phyloP scores from a whole-genome alignment of 108 stramenopile genomes.

The Conticribra weissflogii region DNA sequence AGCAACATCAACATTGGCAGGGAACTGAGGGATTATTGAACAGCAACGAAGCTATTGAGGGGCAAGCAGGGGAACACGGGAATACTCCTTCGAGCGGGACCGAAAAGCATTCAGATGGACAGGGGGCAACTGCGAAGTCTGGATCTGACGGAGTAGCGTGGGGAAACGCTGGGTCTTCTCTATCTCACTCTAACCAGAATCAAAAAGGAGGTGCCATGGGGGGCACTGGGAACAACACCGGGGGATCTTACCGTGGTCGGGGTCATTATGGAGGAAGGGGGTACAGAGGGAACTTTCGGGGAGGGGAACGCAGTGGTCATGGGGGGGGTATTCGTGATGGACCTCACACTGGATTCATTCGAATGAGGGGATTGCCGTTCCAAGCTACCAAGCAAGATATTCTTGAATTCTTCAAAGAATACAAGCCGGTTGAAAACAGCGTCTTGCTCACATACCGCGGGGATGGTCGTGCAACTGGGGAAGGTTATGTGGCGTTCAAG shows the following conservation, averaged over 20 bases:
- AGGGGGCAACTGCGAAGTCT: conserved; percentile 16
- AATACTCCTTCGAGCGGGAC: conserved; percentile 3
- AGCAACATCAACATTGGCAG: conserved; percentile 77
- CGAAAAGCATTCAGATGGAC: conserved; percentile 25
- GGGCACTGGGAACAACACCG: conserved; percentile 32
- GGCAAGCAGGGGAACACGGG: conserved; percentile 21
- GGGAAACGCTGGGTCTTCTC: conserved; percentile 32
- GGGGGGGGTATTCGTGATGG: conserved; percentile 89
- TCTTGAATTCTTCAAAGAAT: conserved; percentile 85
- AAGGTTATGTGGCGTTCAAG: conserved; percentile 89
- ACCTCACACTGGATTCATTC: conserved; percentile 90
- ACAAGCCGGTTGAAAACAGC: conserved; percentile 80
- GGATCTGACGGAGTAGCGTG: conserved; percentile 22
- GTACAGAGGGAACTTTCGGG: conserved; percentile 28
- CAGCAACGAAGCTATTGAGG: conserved; percentile 18
- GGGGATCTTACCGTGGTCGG: conserved; percentile 27
- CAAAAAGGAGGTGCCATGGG: conserved; percentile 27
- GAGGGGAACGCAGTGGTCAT: conserved; percentile 45
- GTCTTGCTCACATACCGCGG: conserved; percentile 88
- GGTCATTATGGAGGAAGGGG: conserved; percentile 39
- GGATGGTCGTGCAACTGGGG: conserved; percentile 94
- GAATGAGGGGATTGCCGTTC: conserved; percentile 95
- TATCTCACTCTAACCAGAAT: conserved; percentile 23
- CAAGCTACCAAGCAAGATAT: conserved; percentile 88
- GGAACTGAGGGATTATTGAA: conserved; percentile 39